These are phyloP conservation scores for Kickxella alabastrina DNA, from an alignment of 192 early-diverging fungal species.

Conservation along the genomic window DNA sequence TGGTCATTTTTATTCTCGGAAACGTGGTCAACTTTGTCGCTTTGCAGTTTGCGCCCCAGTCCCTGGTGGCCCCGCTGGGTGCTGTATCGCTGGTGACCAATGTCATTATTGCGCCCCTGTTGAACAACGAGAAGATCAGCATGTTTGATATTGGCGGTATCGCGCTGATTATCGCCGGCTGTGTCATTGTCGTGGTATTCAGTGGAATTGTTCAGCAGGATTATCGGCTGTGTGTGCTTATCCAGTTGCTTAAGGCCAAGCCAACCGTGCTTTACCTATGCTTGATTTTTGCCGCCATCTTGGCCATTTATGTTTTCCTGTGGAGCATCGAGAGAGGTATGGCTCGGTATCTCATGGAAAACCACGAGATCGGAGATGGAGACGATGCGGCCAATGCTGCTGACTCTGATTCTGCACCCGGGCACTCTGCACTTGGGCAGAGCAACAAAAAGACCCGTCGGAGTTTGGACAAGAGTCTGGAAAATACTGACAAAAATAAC, in stretches of 20 bases:
- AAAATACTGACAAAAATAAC: too few species aligned
- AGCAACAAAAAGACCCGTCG: too few species aligned
- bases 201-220: conserved; percentile 59
- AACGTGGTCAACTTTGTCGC: conserved; percentile 72
- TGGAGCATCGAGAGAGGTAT: conserved; percentile 53
- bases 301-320: conserved; percentile 60
- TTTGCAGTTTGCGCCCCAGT: conserved; percentile 78
- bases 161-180: conserved; percentile 70
- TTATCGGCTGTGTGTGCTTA: conserved; percentile 68
- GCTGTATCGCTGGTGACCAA: conserved; percentile 77
- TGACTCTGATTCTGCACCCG: too few species aligned
- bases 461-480: too few species aligned
- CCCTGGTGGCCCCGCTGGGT: conserved; percentile 72
- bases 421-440: too few species aligned
- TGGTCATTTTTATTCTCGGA: conserved; percentile 68
- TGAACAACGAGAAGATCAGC: conserved; percentile 69
- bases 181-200: conserved; percentile 68
- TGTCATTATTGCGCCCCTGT: conserved; percentile 69
- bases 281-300: conserved; percentile 54
- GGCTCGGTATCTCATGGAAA: conserved; percentile 16
- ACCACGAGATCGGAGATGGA: conserved; percentile 13
- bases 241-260: conserved; percentile 60
- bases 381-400: too few species aligned
- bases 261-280: conserved; percentile 65
- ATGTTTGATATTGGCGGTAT: conserved; percentile 68